Evolutionary conservation across 108 stramenopile genomes (phyloP).

Genomic region (Fragilaria crotonensis): DNA sequence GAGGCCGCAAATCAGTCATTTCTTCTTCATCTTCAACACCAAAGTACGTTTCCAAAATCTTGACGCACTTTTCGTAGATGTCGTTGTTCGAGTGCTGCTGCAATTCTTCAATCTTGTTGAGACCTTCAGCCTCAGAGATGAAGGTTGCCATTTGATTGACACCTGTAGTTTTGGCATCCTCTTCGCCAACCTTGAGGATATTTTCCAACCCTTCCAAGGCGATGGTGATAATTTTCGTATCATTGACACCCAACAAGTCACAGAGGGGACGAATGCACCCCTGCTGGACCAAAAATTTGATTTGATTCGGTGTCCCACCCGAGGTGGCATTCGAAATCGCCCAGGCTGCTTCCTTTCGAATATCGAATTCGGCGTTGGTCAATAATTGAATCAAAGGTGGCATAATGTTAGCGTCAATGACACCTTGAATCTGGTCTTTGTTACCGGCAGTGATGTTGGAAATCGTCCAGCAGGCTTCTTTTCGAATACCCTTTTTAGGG

Average conservation of each 20-base stretch:
- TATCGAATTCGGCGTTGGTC: slow-evolving; percentile 94
- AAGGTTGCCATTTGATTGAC: slow-evolving; percentile 87
- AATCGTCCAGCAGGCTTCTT: slow-evolving; percentile 99
- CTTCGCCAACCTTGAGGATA: slow-evolving; percentile 94
- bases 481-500: slow-evolving; percentile 97
- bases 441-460: slow-evolving; percentile 98
- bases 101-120: slow-evolving; percentile 89
- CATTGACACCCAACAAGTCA: slow-evolving; percentile 83
- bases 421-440: slow-evolving; percentile 97
- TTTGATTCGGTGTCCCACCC: slow-evolving; percentile 93
- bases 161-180: slow-evolving; percentile 72
- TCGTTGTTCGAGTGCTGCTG: slow-evolving; percentile 93
- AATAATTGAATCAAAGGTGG: slow-evolving; percentile 93
- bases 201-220: slow-evolving; percentile 98
- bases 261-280: slow-evolving; percentile 94
- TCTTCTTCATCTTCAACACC: slow-evolving; percentile 90
- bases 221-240: slow-evolving; percentile 95
- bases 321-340: slow-evolving; percentile 97
- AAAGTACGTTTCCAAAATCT: slow-evolving; percentile 91
- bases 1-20: slow-evolving; percentile 60
- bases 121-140: slow-evolving; percentile 91
- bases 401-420: slow-evolving; percentile 92
- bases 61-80: slow-evolving; percentile 87
- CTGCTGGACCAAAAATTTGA: slow-evolving; percentile 89
- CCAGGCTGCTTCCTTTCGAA: slow-evolving; percentile 99